Evolutionary conservation across 768 basidiomycete genomes (phyloP).

Genomic region (Coprinopsis cinerea): DNA sequence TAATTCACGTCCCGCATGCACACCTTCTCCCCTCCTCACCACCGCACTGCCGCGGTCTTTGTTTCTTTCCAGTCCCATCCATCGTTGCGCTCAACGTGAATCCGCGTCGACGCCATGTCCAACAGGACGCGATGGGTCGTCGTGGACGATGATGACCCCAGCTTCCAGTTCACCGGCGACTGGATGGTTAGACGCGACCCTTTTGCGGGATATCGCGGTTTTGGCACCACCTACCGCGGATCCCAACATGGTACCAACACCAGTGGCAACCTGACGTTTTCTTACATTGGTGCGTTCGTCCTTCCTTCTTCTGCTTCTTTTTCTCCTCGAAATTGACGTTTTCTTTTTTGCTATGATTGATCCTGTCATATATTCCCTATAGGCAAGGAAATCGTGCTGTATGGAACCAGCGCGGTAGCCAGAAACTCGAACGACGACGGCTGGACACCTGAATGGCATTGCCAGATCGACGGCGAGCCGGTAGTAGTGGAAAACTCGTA

Average conservation of each 20-base stretch:
- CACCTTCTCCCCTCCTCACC: no score
- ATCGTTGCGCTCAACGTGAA: no score
- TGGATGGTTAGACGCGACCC: neutral
- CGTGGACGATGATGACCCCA: neutral
- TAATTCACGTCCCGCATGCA: no score
- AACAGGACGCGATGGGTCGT: neutral
- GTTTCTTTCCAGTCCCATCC: no score
- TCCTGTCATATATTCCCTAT: neutral
- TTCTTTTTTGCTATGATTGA: neutral
- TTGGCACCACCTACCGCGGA: neutral
- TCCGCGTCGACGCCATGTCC: neutral
- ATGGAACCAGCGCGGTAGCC: neutral
- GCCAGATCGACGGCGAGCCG: neutral
- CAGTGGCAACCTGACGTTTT: neutral
- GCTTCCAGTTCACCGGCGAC: neutral
- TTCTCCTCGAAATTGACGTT: neutral
- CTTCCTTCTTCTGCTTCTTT: neutral
- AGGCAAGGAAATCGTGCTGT: neutral
- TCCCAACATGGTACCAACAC: slow-evolving; percentile 1
- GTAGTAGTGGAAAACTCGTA: slow-evolving; percentile 1
- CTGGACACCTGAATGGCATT: neutral
- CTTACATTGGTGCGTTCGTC: neutral
- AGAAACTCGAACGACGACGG: neutral
- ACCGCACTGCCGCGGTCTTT: no score
- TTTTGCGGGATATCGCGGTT: neutral